These are phyloP conservation scores for Colletotrichum sp. DNA, from an alignment of 2,329 filamentous ascomycete species.

Conservation along the genomic window DNA sequence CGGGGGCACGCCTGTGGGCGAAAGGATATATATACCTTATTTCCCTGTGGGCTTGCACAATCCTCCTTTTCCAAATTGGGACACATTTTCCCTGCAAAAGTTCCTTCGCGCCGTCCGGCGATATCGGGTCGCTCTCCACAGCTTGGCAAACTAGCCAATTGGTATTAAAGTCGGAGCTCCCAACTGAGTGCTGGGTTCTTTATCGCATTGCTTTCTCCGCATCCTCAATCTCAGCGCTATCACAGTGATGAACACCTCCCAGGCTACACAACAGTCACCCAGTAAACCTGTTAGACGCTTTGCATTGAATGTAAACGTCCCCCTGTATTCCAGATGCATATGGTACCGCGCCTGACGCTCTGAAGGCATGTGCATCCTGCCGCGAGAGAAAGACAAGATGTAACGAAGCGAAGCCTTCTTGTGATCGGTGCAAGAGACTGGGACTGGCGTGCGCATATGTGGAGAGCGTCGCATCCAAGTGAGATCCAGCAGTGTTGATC, in stretches of 20 bases:
- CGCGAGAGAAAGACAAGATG: not conserved
- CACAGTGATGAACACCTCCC: not conserved
- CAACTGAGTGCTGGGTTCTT: not conserved
- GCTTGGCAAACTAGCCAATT: not conserved
- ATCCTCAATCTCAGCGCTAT: not conserved
- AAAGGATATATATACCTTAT: not conserved
- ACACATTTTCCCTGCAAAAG: not conserved
- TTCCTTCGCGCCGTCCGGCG: not conserved
- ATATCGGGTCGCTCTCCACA: not conserved
- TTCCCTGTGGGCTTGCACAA: not conserved
- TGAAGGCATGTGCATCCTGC: not conserved
- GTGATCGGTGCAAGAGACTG: not conserved
- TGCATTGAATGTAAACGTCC: not conserved
- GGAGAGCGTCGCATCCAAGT: conserved; percentile 6
- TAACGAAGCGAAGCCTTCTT: not conserved
- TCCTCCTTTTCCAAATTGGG: not conserved
- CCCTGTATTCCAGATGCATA: not conserved
- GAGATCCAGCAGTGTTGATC: not conserved
- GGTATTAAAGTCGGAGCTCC: not conserved
- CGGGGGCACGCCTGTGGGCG: no score
- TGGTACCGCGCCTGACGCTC: not conserved
- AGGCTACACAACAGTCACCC: not conserved
- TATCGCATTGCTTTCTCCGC: not conserved
- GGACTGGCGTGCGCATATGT: conserved; percentile 1
- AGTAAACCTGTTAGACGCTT: not conserved